Evolutionary conservation across 2,329 filamentous ascomycete species (phyloP), one percentile per base, ranked within the genome.

Genomic region (Pseudogymnoascus sp.): DNA sequence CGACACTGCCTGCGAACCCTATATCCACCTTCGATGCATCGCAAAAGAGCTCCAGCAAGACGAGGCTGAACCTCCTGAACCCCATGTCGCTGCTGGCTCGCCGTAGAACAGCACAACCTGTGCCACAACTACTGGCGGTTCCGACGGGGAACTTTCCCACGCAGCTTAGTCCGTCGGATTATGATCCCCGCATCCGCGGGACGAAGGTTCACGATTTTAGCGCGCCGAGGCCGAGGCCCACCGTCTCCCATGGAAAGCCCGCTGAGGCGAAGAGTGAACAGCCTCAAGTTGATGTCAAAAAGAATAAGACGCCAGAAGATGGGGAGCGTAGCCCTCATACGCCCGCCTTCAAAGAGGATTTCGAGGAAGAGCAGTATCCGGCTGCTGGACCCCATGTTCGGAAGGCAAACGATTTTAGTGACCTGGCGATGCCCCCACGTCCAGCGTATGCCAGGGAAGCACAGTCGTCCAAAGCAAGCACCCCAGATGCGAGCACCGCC

Each of bases 151-250:
- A 61, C 60, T 66, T 59, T 68, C 79, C 28, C 68, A 75, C 53
- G 73, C 34, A 42, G 7, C 59, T 38, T 2, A 60, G 38, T 23
- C 34, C 36, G 14, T 38, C 59, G 4, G 75, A 21, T 71, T 86
- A 87, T 68, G 85, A 88, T 68, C 85, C 85, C 16, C 79, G 84
- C 8, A 89, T 89, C 66, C 81, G 80, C 69, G 87, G 84, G 59
- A 89, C 83, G 6, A 78, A 80, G 56, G 81, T 88, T 60, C 87
- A 89, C 70, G 86, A 86, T 72, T 89, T 87, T 69, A 88, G 84
- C 69, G 84, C 83, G 0, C 85, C 85, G 1, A 77, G 84, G 60
- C 79, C 78, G 23, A 79, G 76, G 65, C 79, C 73, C 53, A 73
- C 76, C 28, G 66, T 77, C 3, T 73, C 75, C 23, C 75, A 67